phyloP scores from a whole-genome alignment of 345 rosid genomes.

The Populus deltoides region DNA sequence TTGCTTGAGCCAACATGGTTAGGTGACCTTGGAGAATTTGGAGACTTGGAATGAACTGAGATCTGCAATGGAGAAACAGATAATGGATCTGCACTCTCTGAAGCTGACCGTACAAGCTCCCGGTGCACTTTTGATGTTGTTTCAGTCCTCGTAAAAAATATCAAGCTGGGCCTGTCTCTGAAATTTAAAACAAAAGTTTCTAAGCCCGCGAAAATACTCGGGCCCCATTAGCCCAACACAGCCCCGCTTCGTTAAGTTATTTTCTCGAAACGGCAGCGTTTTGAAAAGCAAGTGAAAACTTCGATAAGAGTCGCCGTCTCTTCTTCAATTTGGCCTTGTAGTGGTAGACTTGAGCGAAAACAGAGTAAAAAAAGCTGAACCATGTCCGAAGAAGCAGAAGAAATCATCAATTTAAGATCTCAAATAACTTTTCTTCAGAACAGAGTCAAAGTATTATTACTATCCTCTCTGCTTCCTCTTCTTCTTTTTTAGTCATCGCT shows the following conservation, averaged over 20 bases:
- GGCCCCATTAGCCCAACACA: neutral
- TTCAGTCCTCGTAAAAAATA: neutral
- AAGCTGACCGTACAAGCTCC: constrained; percentile 29
- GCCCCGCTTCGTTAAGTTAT: no score
- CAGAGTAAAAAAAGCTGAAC: neutral
- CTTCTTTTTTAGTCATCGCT: neutral
- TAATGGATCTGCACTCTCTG: constrained; percentile 44
- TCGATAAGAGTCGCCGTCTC: neutral
- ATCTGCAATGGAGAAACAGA: constrained; percentile 40
- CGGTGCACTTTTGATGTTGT: constrained; percentile 23
- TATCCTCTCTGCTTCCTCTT: neutral
- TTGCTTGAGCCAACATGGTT: constrained; percentile 25
- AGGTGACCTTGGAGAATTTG: constrained; percentile 10
- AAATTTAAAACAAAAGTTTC: neutral
- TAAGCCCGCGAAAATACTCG: neutral
- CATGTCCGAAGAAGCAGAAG: neutral
- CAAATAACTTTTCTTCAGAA: constrained; percentile 23
- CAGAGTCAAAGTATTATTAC: constrained; percentile 23
- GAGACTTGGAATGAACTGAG: constrained; percentile 13
- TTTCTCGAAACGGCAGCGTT: no score
- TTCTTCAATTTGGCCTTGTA: neutral
- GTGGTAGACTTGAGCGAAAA: neutral
- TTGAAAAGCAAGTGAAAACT: neutral
- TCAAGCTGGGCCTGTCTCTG: neutral
- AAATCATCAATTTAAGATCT: constrained; percentile 9